Evolutionary conservation across 371 early-diverging fungal genomes (phyloP).

Genomic region (Mucor ambiguus): DNA sequence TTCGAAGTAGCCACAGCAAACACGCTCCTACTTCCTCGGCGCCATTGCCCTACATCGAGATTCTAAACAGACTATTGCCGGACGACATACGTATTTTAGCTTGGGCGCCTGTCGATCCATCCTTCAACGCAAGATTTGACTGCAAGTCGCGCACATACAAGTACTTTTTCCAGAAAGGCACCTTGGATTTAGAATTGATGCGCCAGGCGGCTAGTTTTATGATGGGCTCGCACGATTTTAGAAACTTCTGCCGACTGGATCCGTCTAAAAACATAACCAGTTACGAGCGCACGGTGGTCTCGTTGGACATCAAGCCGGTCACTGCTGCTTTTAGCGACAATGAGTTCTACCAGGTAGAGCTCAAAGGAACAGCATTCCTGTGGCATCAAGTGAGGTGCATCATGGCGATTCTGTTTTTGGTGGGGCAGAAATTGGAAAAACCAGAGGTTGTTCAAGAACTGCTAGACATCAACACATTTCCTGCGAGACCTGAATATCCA

Average conservation of each 20-base stretch:
- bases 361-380: constrained; percentile 87
- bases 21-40: background rate
- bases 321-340: background rate
- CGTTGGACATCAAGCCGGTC: constrained; percentile 64
- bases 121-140: constrained; percentile 90
- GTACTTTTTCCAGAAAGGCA: constrained; percentile 83
- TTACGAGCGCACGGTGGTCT: constrained; percentile 74
- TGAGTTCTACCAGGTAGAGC: constrained; percentile 69
- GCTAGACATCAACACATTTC: constrained; percentile 37
- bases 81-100: constrained; percentile 89
- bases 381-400: constrained; percentile 99
- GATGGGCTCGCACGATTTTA: constrained; percentile 89
- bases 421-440: constrained; percentile 65
- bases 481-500: constrained; percentile 45
- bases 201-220: constrained; percentile 68
- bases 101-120: constrained; percentile 82
- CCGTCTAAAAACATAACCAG: constrained; percentile 75
- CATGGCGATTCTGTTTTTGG: constrained; percentile 86
- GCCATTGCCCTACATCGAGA: constrained; percentile 75
- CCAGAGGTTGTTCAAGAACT: constrained; percentile 44
- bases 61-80: constrained; percentile 86
- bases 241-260: constrained; percentile 95
- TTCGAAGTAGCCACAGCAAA: constrained; percentile 60
- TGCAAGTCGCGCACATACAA: constrained; percentile 88
- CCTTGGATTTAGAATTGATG: constrained; percentile 74